These are phyloP conservation scores for Ceratocystis colombiana DNA, from an alignment of 2,329 filamentous ascomycete genomes.

Conservation along the genomic window DNA sequence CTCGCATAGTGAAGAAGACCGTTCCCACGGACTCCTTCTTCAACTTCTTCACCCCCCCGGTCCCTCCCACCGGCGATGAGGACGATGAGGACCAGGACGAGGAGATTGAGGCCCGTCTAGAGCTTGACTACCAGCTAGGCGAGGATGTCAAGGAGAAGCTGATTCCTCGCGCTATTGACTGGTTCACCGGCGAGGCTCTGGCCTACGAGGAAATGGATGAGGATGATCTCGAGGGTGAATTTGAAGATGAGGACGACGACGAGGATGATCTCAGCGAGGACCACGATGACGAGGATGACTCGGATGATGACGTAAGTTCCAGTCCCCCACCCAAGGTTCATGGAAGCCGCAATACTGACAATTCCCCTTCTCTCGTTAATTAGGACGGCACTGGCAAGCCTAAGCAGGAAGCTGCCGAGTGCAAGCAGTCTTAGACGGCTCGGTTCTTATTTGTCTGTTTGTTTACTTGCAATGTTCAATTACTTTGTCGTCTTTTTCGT, in stretches of 20 bases:
- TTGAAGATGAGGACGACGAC: constrained; percentile 88
- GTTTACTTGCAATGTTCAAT: neutral
- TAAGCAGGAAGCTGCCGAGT: constrained; percentile 88
- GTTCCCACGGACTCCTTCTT: constrained; percentile 97
- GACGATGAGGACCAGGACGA: constrained; percentile 65
- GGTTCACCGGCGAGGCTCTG: constrained; percentile 97
- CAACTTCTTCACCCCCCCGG: constrained; percentile 97
- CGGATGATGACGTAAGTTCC: constrained; percentile 60
- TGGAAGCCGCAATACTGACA: constrained; percentile 2
- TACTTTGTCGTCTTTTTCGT: constrained; percentile 21
- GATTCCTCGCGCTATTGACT: constrained; percentile 95
- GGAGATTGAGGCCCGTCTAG: constrained; percentile 93
- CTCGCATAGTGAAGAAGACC: constrained; percentile 96
- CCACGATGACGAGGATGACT: constrained; percentile 71
- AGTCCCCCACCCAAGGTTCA: constrained; percentile 20
- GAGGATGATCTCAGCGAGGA: constrained; percentile 78
- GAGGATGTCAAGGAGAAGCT: constrained; percentile 99
- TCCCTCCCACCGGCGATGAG: constrained; percentile 63
- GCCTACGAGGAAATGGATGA: constrained; percentile 87
- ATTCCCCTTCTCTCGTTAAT: constrained; percentile 12
- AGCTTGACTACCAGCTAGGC: constrained; percentile 96
- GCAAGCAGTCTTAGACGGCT: constrained; percentile 73
- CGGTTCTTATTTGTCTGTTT: constrained; percentile 1
- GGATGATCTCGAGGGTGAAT: constrained; percentile 72
- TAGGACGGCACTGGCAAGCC: constrained; percentile 82